Base-by-base conservation (phyloP, 1,284 basidiomycete genomes). In the Puccinia brachypodii region DNA sequence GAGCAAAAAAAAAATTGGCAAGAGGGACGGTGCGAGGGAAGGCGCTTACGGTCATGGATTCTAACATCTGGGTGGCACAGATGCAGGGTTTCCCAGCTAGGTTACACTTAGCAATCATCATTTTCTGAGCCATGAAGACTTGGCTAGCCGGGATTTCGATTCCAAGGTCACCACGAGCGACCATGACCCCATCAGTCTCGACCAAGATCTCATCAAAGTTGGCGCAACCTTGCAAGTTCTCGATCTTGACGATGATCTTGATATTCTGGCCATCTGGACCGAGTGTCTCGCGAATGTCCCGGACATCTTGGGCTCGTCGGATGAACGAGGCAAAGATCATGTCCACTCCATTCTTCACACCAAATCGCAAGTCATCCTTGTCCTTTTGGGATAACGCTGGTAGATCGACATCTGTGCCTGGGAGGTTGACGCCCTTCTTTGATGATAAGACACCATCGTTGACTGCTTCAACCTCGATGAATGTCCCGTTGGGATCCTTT, bases 101-200 rank as follows among this genome's bases (percentile, higher is more conserved):
- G 89, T 96, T 97, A 89, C 95, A 97, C 89, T 98, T 98, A 83
- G 95, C 91, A 85, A 98, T 98, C 95, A 98, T 98, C 96, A 98
- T 98, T 89, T 98, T 98, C 88, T 98, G 96, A 31, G 96, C 96
- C 86, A 97, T 90, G 90, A 98, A 98, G 72, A 98, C 96, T 87
- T 98, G 96, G 85, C 92, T 94, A 66, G 96, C 95, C 36, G 97
- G 97, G 85, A 98, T 98, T 89, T 98, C 96, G 85, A 98, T 98
- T 88, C 96, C 96, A 78, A 98, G 90, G 87, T 98, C 96, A 88
- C 96, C 95, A 89, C 96, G 94, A 84, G 96, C 96, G 83, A 98
- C 95, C 96, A 98, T 98, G 86, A 98, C 95, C 89, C 95, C 95
- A 86, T 98, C 95, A 44, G 93, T 91, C 88, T 93, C 96, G 85